Conservation (phyloP, 345 rosid genomes). For the Mallotus nudiflorus region DNA sequence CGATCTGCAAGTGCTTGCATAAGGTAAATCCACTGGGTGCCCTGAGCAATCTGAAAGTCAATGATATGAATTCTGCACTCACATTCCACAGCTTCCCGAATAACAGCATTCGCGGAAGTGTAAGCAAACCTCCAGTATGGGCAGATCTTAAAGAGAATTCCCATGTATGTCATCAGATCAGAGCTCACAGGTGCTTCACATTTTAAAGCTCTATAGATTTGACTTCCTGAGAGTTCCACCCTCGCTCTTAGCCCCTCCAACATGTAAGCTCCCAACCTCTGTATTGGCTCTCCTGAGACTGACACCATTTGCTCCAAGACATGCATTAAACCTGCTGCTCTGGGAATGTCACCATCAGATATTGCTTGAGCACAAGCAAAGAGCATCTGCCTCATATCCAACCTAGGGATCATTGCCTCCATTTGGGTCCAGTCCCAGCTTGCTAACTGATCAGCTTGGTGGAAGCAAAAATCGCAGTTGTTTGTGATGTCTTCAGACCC, state of each 20-base stretch:
- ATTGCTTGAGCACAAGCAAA: slow-evolving; percentile 67
- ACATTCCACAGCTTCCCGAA: slow-evolving; percentile 58
- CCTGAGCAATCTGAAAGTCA: slow-evolving; percentile 89
- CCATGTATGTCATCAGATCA: slow-evolving; percentile 94
- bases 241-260: slow-evolving; percentile 93
- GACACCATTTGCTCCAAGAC: slow-evolving; percentile 88
- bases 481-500: slow-evolving; percentile 57
- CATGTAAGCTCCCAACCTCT: slow-evolving; percentile 84
- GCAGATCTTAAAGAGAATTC: slow-evolving; percentile 64
- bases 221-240: slow-evolving; percentile 82
- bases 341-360: slow-evolving; percentile 42
- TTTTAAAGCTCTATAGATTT: slow-evolving; percentile 76
- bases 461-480: slow-evolving; percentile 51
- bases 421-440: slow-evolving; percentile 51
- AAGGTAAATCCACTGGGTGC: slow-evolving; percentile 69
- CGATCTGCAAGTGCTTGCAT: slow-evolving; percentile 60
- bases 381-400: slow-evolving; percentile 61
- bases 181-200: slow-evolving; percentile 81
- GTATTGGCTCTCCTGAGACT: slow-evolving; percentile 77
- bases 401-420: slow-evolving; percentile 53
- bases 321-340: slow-evolving; percentile 57
- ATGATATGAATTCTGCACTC: slow-evolving; percentile 78
- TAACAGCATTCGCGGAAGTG: slow-evolving; percentile 64
- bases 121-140: slow-evolving; percentile 96
- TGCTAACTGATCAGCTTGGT: slow-evolving; percentile 35